Evolutionary conservation across 2,329 filamentous ascomycete genomes (phyloP).

Genomic region (Paraphaeosphaeria sporulosa): DNA sequence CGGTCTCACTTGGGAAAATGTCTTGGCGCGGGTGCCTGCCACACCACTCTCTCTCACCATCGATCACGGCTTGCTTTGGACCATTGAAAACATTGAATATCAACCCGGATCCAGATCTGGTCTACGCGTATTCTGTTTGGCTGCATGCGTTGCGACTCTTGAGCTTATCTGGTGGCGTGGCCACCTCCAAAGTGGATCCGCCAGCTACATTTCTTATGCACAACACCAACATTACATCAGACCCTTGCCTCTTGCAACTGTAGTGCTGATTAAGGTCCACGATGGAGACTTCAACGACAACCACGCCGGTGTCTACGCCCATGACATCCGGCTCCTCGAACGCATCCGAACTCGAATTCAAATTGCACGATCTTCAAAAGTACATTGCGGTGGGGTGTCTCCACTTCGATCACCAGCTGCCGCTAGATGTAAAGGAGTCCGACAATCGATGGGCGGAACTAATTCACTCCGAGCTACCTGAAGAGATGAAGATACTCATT

Average conservation of each 20-base stretch:
- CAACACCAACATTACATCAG: not conserved
- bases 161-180: not conserved
- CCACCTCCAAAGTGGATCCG: not conserved
- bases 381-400: constrained; percentile 49
- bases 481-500: constrained; percentile 32
- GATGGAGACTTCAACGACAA: constrained; percentile 8
- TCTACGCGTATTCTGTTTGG: not conserved
- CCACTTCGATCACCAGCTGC: constrained; percentile 24
- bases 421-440: not conserved
- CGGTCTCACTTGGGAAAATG: no score
- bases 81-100: not conserved
- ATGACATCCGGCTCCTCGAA: constrained; percentile 20
- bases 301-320: constrained; percentile 17
- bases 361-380: constrained; percentile 29
- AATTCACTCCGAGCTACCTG: constrained; percentile 23
- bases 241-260: not conserved
- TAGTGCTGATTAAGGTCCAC: not conserved
- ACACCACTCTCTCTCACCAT: not conserved
- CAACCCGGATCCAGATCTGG: no score
- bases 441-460: constrained; percentile 37
- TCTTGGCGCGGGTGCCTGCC: not conserved
- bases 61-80: not conserved
- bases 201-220: not conserved
- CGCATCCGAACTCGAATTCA: constrained; percentile 13
- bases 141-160: not conserved